Evolutionary conservation across 2,329 filamentous ascomycete species (phyloP), one percentile per base, ranked within the genome.

Genomic region (Nemania abortiva): DNA sequence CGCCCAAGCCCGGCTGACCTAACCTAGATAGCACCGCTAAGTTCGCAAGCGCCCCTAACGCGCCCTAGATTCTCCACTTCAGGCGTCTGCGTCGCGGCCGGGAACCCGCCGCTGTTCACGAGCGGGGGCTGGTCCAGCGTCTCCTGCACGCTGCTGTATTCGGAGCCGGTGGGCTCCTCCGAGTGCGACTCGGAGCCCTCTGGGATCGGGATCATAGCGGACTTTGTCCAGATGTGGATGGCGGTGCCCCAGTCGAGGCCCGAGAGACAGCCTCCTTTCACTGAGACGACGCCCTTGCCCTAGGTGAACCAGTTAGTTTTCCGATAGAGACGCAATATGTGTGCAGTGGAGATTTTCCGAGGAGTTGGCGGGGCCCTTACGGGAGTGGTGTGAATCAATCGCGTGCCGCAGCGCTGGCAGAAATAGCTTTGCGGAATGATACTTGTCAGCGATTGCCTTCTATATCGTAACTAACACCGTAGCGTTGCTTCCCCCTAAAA

Each of bases 151-250:
- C 75, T 74, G 49, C 83, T 78, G 68, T 85, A 87, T 13, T 82
- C 81, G 13, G 81, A 82, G 49, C 75, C 78, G 0, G 72, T 59
- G 2, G 87, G 87, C 65, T 87, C 85, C 66, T 87, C 88, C 15
- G 85, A 84, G 76, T 87, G 85, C 6, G 81, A 79, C 79, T 90
- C 88, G 31, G 84, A 86, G 10, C 88, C 87, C 73, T 91, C 89
- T 2, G 90, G 90, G 70, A 92, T 91, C 39, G 89, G 87, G 20
- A 92, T 84, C 83, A 92, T 89, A 72, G 90, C 90, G 50, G 84
- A 86, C 74, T 88, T 88, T 22, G 88, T 90, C 87, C 88, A 92
- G 73, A 92, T 89, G 81, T 93, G 90, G 71, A 88, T 87, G 31
- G 89, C 89, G 2, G 78, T 81, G 13, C 78, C 81, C 87, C 89